A percentile compares a stretch with the other conserved stretches of the same genome.
Evolutionary conservation across 495 filamentous ascomycete genomes (phyloP).

Genomic region (Penicillium verhagenii): DNA sequence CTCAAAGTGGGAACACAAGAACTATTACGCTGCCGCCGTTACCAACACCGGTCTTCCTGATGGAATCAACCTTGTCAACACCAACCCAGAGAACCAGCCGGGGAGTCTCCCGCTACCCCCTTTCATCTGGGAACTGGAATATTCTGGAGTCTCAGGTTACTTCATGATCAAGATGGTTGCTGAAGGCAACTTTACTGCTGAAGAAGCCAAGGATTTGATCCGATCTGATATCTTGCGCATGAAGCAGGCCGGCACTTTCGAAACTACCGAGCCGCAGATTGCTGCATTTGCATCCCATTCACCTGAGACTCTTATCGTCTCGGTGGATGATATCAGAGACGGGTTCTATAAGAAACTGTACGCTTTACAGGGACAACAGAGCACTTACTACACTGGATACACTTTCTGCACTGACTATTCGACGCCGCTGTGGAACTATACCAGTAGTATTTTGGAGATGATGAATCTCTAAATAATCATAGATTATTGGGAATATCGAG

Average conservation of each 20-base stretch:
- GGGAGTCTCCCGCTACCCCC: conserved; percentile 18
- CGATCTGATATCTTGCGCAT: conserved; percentile 11
- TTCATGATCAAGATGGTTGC: conserved; percentile 13
- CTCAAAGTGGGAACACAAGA: conserved; percentile 28
- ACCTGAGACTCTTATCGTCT: conserved; percentile 31
- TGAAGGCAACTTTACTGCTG: conserved; percentile 7
- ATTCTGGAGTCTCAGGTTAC: conserved; percentile 11
- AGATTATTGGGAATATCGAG: too few species aligned
- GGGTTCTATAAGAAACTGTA: conserved; percentile 53
- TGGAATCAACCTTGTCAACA: conserved; percentile 10
- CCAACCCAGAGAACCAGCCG: conserved; percentile 13
- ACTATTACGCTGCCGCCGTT: conserved; percentile 22
- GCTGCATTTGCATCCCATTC: conserved; percentile 20
- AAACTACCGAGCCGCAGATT: conserved; percentile 19
- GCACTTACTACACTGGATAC: conserved; percentile 52
- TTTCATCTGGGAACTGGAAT: conserved; percentile 11
- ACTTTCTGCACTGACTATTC: conserved; percentile 11
- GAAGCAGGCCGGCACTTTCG: conserved; percentile 12
- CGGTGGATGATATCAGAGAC: conserved; percentile 30
- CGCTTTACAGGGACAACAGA: conserved; percentile 50
- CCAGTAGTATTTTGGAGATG: conserved; percentile 10
- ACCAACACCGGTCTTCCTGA: conserved; percentile 15
- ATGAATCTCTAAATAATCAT: too few species aligned
- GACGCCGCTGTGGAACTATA: conserved; percentile 10
- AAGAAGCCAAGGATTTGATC: conserved; percentile 11